Evolutionary conservation across 2,329 filamentous ascomycete species (phyloP).

Genomic region (Ceratocystis eucalypticola): DNA sequence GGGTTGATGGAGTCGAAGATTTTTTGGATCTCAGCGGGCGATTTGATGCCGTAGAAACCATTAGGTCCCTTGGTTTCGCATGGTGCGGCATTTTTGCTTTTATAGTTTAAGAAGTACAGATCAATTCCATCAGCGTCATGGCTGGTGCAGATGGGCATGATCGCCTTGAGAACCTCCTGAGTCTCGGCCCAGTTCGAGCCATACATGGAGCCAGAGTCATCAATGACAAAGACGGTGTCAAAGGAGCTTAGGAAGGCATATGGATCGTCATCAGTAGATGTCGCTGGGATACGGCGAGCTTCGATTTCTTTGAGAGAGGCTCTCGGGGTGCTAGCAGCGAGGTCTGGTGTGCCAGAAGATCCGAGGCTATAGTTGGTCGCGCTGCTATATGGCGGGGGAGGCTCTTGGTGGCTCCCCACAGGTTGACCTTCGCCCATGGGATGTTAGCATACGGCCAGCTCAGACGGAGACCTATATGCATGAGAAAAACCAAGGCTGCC

Average conservation of each 20-base stretch:
- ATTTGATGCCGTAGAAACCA: constrained; percentile 52
- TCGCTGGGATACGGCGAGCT: constrained; percentile 15
- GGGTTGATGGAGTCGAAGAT: constrained; percentile 62
- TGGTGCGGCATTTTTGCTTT: not conserved
- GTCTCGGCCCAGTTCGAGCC: constrained; percentile 67
- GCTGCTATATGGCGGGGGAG: not conserved
- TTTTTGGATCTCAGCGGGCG: constrained; percentile 42
- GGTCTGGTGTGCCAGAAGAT: constrained; percentile 11
- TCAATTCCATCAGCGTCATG: constrained; percentile 80
- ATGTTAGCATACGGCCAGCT: not conserved
- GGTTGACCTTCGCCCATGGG: not conserved
- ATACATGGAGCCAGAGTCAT: constrained; percentile 81
- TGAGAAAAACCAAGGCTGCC: not conserved
- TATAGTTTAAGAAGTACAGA: constrained; percentile 76
- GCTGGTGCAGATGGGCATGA: constrained; percentile 67
- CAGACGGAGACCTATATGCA: not conserved
- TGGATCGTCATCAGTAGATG: constrained; percentile 42
- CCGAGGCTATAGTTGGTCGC: not conserved
- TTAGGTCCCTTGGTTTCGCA: constrained; percentile 28
- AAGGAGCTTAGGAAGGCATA: constrained; percentile 67
- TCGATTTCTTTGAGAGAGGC: constrained; percentile 17
- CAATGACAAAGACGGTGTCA: constrained; percentile 81
- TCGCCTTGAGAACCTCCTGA: constrained; percentile 51
- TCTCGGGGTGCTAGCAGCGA: constrained; percentile 21
- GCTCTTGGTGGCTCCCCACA: not conserved